Base-by-base conservation (phyloP, 1,284 basidiomycete genomes). In the Moesziomyces globuligerus region DNA sequence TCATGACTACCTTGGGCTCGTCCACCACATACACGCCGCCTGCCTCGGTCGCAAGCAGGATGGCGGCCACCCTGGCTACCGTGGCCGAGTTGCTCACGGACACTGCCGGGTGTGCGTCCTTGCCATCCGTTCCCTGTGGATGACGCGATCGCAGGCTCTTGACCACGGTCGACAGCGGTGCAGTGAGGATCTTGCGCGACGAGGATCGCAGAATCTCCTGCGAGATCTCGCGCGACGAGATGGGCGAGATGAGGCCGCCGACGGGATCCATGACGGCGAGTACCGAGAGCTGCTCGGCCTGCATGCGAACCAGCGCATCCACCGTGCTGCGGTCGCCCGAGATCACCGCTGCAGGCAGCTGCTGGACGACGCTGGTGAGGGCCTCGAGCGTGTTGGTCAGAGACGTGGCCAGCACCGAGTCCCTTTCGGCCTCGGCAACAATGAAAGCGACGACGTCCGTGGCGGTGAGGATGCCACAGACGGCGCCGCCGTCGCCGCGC, bases 221-320 rank as follows among this genome's bases (percentile, higher is more conserved):
- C 5, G 69, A 51, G 20, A 72, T 43, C 32, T 72, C 69, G 36
- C 59, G 50, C 10, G 48, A 62, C 20, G 59, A 62, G 37, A 72
- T 40, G 32, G 64, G 49, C 38, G 69, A 72, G 46, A 72, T 48
- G 56, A 72, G 58, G 2, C 59, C 64, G 10, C 69, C 69, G 18
- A 62, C 28, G 0, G 64, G 64, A 29, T 72, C 69, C 48, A 56
- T 56, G 39, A 68, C 55, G 4, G 64, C 69, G 9, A 72, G 48
- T n/a, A 54, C 48, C 10, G 55, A 51, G 2, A 59, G 45, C 6
- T 43, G 52, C 21, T 72, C 64, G 17, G 42, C 43, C 20, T 53
- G 50, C 69, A 72, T 72, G n/a, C 65, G 60, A 15, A 59, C 47
- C 23, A 72, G 51, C 26, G 69, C 69, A 37, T 72, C 69, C 18